Evolutionary conservation across 2,329 filamentous ascomycete species (phyloP), one percentile per base, ranked within the genome.

Genomic region (Venturia asperata): DNA sequence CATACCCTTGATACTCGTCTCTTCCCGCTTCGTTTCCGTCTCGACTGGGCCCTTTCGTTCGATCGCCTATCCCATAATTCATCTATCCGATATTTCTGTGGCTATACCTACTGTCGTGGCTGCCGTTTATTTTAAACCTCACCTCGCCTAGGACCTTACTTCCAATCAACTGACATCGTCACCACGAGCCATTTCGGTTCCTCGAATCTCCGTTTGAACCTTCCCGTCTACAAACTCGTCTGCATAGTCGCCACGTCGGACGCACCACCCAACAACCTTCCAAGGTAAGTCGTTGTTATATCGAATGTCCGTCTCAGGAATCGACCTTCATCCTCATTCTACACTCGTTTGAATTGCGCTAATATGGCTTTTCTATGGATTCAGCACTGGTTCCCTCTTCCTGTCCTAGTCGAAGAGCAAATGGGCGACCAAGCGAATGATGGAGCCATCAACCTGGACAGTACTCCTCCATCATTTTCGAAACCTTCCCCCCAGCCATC

Each of bases 341-440:
- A 6, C 27, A 11, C 11, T 58, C 52, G 17, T n/a, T 58, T 37
- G 30, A 70, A 67, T 76, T 77, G 73, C 71, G 69, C 75, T 77
- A 71, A 77, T 70, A 77, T 77, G 74, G 69, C 74, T 67, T 75
- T 74, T 68, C 68, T 76, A 70, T 77, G 75, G 75, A 69, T 77
- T 67, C 75, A 77, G 67, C 75, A 77, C 74, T 77, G 76, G 76
- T 69, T 77, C 66, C 72, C 75, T 66, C 70, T 77, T 71, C 75
- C 76, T 61, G 66, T 77, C 67, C 68, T 76, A 68, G 70, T 73
- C 67, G 74, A 77, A 66, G 71, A 73, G 68, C 72, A 71, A 67
- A 77, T 78, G 76, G 76, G 75, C 64, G 76, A 78, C 69, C 39
- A 75, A 70, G 72, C 75, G 37, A n/a, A 70, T 66, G 71, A 71